Base-by-base conservation (phyloP, 331 rosid species). In the Rhamnella rubrinervis region DNA sequence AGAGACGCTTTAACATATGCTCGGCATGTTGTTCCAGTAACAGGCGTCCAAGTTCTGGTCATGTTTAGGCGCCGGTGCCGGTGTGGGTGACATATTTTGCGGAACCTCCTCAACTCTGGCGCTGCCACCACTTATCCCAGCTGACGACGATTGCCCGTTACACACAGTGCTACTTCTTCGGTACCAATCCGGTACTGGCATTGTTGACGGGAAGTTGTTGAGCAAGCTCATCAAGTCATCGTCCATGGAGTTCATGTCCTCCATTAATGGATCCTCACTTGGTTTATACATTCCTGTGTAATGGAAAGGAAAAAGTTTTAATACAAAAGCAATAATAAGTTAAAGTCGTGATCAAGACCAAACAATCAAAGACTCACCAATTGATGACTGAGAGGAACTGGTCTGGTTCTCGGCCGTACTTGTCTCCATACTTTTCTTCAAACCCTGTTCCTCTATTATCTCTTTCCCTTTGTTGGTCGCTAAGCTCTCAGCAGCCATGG, bases 171-270 rank as follows among this genome's bases (percentile, higher is more conserved):
- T 55, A 51, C 79, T 76, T 46, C 80, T 74, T 1, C 70, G 73
- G 66, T 83, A 79, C 97, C 90, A 89, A 18, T 85, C 86, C 0
- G 90, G 89, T n/a, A 65, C 71, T 59, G 90, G 86, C 75, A 75
- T 75, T 56, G 81, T 61, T 3, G 85, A 56, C 7, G 90, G 86
- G 55, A 81, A 87, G 72, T 89, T 75, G 72, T 69, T 78, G 55
- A 92, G 87, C 63, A 89, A 59, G 85, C 91, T 81, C 67, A 74
- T 51, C 85, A 85, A 71, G 71, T 92, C 96, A 63, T 89, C 96
- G 35, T 82, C 95, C 86, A 88, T 73, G 19, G 77, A 65, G 38
- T 76, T 80, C 85, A 85, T 70, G 17, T 63, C 70, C 76, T 80
- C 90, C 41, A 57, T 85, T 52, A 73, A 2, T n/a, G 78, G 81